phyloP scores from a whole-genome alignment of 192 early-diverging fungal genomes.

The Gorgonomyces haynaldii region DNA sequence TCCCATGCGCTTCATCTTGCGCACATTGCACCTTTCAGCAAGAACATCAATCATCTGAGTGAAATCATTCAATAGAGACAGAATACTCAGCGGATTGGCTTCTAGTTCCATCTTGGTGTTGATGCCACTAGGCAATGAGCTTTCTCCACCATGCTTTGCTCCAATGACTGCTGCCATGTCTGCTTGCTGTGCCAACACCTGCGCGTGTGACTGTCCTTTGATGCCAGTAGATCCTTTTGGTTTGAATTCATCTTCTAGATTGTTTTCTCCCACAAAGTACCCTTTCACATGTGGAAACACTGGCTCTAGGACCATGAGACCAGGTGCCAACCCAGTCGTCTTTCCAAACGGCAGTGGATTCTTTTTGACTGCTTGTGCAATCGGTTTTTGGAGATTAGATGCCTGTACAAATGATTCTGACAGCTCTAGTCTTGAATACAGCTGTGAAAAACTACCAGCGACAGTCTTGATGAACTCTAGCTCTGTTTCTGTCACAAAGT shows the following conservation, averaged over 20 bases:
- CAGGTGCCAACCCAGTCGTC: background rate
- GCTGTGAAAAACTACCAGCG: background rate
- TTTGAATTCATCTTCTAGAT: background rate
- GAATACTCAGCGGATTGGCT: conserved; percentile 4
- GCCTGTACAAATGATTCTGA: conserved; percentile 2
- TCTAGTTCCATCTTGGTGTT: too few species aligned
- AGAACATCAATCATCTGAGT: conserved; percentile 6
- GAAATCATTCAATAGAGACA: conserved; percentile 6
- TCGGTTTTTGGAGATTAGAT: background rate
- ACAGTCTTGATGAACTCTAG: conserved; percentile 3
- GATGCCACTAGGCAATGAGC: background rate
- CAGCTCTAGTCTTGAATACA: background rate
- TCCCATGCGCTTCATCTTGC: background rate
- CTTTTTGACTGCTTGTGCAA: conserved; percentile 2
- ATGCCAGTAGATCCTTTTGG: background rate
- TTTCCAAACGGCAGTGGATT: conserved; percentile 5
- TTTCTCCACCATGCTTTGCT: background rate
- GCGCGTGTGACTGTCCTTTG: conserved; percentile 5
- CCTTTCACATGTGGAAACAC: conserved; percentile 1
- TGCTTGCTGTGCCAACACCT: background rate
- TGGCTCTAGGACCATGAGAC: conserved; percentile 1
- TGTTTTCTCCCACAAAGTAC: background rate
- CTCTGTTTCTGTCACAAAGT: background rate
- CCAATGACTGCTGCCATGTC: conserved; percentile 1
- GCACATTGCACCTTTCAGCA: background rate